Evolutionary conservation across 2,329 filamentous ascomycete genomes (phyloP).

Genomic region (Paramyrothecium sp.): DNA sequence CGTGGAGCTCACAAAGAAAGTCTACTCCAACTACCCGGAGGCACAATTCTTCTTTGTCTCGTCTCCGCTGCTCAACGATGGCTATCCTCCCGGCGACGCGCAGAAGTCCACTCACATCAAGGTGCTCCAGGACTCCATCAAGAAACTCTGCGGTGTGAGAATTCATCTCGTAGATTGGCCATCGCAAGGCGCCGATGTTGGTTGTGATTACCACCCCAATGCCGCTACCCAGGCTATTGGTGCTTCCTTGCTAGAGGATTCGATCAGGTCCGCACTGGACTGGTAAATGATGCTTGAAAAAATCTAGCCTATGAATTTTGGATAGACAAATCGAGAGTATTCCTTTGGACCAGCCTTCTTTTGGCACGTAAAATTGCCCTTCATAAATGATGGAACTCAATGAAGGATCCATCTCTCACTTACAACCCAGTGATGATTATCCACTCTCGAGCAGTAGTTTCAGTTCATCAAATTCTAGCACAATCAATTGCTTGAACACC

Average conservation of each 20-base stretch:
- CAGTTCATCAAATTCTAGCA: no score
- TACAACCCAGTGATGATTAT: no score
- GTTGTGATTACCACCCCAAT: conserved; percentile 41
- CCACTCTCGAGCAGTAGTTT: no score
- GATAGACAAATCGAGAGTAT: no score
- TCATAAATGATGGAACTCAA: no score
- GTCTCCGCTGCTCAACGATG: conserved; percentile 36
- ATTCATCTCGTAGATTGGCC: conserved; percentile 40
- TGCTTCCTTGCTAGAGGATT: conserved; percentile 23
- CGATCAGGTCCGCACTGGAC: conserved; percentile 16
- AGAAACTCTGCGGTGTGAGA: conserved; percentile 23
- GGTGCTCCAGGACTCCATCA: conserved; percentile 31
- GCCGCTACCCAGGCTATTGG: conserved; percentile 31
- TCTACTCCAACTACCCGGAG: conserved; percentile 31
- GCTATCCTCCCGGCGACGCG: conserved; percentile 32
- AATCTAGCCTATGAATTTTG: no score
- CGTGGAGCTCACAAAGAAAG: conserved; percentile 26
- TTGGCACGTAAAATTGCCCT: no score
- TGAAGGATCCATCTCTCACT: no score
- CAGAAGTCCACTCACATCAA: conserved; percentile 34
- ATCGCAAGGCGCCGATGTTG: conserved; percentile 34
- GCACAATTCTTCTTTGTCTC: conserved; percentile 38
- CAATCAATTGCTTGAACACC: no score
- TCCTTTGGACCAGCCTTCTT: no score
- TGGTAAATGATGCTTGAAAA: conserved; percentile 4